Conservation (phyloP, 2,329 filamentous ascomycete genomes). For the Cladosporium sp. region DNA sequence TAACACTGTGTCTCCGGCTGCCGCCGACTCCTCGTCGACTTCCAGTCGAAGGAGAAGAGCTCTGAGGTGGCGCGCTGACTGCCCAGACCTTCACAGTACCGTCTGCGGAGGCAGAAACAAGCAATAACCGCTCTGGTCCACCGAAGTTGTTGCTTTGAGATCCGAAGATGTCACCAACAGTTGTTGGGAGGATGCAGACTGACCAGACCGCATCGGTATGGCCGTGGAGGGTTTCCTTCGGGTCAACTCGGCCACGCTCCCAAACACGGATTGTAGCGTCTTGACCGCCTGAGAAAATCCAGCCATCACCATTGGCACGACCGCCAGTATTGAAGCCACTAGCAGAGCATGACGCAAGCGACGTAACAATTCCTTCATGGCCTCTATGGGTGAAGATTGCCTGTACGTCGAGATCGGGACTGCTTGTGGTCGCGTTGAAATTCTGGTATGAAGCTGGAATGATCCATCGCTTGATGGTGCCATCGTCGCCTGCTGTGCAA, state of each 20-base stretch:
- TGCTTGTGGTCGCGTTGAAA: constrained; percentile 52
- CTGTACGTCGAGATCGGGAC: constrained; percentile 75
- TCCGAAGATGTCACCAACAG: constrained; percentile 75
- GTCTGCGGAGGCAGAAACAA: constrained; percentile 89
- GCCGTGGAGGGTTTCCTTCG: constrained; percentile 88
- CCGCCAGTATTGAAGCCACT: constrained; percentile 87
- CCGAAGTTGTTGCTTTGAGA: constrained; percentile 62
- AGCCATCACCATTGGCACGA: constrained; percentile 83
- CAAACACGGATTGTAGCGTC: constrained; percentile 90
- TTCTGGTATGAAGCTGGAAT: constrained; percentile 75
- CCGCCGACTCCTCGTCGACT: constrained; percentile 65
- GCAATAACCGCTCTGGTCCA: constrained; percentile 74
- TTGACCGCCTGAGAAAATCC: constrained; percentile 97
- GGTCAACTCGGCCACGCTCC: constrained; percentile 90
- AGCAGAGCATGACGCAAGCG: constrained; percentile 78
- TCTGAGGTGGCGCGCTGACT: constrained; percentile 81
- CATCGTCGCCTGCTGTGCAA: constrained; percentile 92
- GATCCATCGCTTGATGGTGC: constrained; percentile 93
- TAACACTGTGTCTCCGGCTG: constrained; percentile 85
- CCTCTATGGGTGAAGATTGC: constrained; percentile 95
- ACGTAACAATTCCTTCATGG: constrained; percentile 85
- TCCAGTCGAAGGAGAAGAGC: constrained; percentile 73
- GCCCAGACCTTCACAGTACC: constrained; percentile 92
- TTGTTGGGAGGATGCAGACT: constrained; percentile 83
- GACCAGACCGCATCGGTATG: constrained; percentile 97